Conservation (phyloP, 176 grass and related monocot genomes). For the Cenchrus fungigraminus region DNA sequence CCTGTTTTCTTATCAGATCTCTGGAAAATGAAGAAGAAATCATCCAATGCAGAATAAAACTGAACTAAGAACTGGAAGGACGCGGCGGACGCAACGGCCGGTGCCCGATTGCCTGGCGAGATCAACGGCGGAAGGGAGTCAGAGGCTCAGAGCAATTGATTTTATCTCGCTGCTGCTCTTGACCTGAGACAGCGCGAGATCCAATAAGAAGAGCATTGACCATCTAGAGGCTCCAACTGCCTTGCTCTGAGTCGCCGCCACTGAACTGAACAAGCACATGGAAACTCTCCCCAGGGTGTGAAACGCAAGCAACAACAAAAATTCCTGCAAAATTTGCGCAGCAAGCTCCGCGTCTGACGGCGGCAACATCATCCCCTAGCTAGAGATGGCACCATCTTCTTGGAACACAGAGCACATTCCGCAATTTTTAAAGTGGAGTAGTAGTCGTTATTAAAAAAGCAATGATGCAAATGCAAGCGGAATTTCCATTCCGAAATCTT, state of each 20-base stretch:
- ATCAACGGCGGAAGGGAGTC: not conserved
- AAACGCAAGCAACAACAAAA: constrained; percentile 28
- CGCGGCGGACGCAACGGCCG: not conserved
- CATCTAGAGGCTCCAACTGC: not conserved
- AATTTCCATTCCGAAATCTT: not conserved
- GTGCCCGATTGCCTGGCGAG: not conserved
- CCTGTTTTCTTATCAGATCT: not conserved
- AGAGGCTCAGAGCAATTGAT: constrained; percentile 4
- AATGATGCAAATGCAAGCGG: not conserved
- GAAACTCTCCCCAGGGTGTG: not conserved
- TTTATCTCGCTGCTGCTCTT: not conserved
- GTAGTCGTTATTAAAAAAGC: not conserved
- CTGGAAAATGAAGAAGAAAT: not conserved
- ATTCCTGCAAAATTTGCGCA: constrained; percentile 11
- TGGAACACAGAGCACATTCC: not conserved
- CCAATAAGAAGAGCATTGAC: constrained; percentile 10
- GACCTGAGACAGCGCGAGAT: not conserved
- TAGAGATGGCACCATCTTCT: not conserved
- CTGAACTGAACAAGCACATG: not conserved
- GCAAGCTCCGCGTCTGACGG: not conserved
- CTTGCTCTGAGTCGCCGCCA: not conserved
- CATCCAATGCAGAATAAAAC: not conserved
- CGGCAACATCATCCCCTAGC: not conserved
- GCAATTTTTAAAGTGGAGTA: not conserved
- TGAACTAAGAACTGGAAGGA: not conserved